Base-by-base conservation (phyloP, 371 early-diverging fungal genomes). In the Choanephora cucurbitarum region DNA sequence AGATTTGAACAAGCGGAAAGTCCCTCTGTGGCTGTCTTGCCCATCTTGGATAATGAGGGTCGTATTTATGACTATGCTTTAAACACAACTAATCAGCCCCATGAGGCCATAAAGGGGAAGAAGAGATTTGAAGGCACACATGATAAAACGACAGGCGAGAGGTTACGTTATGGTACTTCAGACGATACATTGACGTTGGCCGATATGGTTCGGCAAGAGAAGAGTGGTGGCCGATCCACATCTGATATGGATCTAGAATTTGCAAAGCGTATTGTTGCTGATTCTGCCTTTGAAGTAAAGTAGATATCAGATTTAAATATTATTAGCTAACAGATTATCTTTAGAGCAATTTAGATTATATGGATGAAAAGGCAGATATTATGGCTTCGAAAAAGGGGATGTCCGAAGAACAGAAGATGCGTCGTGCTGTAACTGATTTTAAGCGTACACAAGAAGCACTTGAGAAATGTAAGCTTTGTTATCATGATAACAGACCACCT, bases 321-420 rank as follows among this genome's bases (percentile, higher is more conserved):
- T n/a, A n/a, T n/a, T n/a, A n/a, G n/a, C n/a, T n/a, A n/a, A n/a
- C n/a, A 58, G 19, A 58, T 28, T 28, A 24, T 3, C 6, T 45
- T 6, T 70, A 83, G 75, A 84, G 88, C 62, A 84, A 86, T 49
- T 60, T 83, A n/a, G 97, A 96, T 52, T 94, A 96, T 51, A 83
- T 95, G 84, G 96, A 96, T 67, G 97, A 95, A 17, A 83, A 91
- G 22, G 83, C 87, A 1, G 95, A 95, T 58, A 79, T 80, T n/a
- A 79, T 95, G 55, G 85, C 92, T 0, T 66, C 80, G 42, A 77
- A 76, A 22, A 77, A 79, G 49, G 80, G 82, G 18, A 70, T 73
- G 54, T 77, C 77, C n/a, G 82, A 75, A 23, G 72, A 89, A 34
- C 86, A 85, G 55, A 86, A 90, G 52, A 78, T 82, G 67, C 68